Evolutionary conservation across 176 grass and related monocot genomes (phyloP).

Genomic region (Avena atlantica): DNA sequence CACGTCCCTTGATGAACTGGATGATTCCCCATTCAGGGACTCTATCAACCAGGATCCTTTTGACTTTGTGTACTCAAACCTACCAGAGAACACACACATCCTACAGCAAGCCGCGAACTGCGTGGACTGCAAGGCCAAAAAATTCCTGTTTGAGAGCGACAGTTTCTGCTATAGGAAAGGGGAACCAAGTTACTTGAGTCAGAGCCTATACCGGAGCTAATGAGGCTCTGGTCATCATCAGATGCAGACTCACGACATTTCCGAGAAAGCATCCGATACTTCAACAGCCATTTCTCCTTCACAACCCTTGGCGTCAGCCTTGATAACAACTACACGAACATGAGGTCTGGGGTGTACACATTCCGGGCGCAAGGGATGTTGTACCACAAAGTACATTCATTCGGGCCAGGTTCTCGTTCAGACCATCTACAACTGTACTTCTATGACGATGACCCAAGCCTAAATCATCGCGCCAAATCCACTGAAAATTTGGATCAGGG

Average conservation of each 20-base stretch:
- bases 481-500: background rate
- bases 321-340: background rate
- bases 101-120: background rate
- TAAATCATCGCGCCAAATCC: too few species aligned
- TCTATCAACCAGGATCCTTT: too few species aligned
- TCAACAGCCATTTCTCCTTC: slow-evolving; percentile 5
- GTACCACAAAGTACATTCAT: background rate
- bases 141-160: background rate
- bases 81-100: background rate
- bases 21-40: too few species aligned
- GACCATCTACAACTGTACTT: too few species aligned
- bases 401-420: too few species aligned
- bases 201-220: background rate
- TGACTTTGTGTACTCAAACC: background rate
- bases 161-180: background rate
- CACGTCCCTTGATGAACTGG: too few species aligned
- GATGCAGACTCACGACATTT: background rate
- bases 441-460: too few species aligned
- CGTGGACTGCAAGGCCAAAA: background rate
- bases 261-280: background rate
- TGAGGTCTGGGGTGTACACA: background rate
- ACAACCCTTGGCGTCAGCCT: background rate
- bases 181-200: background rate
- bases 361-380: background rate
- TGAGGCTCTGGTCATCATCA: background rate